These are phyloP conservation scores for Zygosaccharomyces lentus DNA, from an alignment of 805 yeast species.

Conservation along the genomic window DNA sequence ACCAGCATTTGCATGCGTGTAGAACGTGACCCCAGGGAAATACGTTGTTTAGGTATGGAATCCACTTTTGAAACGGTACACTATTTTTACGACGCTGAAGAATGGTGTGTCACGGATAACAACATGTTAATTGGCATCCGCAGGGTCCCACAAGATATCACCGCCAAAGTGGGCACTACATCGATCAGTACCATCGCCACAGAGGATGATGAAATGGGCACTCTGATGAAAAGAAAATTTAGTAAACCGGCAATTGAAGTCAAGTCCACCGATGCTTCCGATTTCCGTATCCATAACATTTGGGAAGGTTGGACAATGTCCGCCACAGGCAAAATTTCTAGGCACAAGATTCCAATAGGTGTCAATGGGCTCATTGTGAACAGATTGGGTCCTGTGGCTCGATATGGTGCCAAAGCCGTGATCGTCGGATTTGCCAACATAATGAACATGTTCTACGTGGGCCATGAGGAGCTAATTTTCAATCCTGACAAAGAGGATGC, in stretches of 20 bases:
- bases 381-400: conserved; percentile 55
- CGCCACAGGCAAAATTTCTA: conserved; percentile 57
- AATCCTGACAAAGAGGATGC: conserved; percentile 46
- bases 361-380: conserved; percentile 48
- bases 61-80: conserved; percentile 66
- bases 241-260: conserved; percentile 1
- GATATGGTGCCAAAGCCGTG: conserved; percentile 74
- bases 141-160: conserved; percentile 35
- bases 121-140: conserved; percentile 70
- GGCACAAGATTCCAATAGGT: conserved; percentile 54
- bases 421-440: conserved; percentile 71
- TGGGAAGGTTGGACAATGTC: conserved; percentile 86
- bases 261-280: conserved; percentile 5
- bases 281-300: conserved; percentile 39
- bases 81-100: conserved; percentile 62
- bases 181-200: conserved; percentile 4
- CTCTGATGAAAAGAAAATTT: conserved; percentile 11
- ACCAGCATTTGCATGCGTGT: conserved; percentile 80
- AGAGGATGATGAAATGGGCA: conserved; percentile 3
- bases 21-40: conserved; percentile 89
- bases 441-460: conserved; percentile 68
- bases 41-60: conserved; percentile 82
- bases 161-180: conserved; percentile 12
- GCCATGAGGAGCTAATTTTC: conserved; percentile 67
- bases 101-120: conserved; percentile 76